Percentiles rank a stretch among this genome's conserved stretches.
Conservation (phyloP, 108 stramenopile species). For the Skeletonema grethae region DNA sequence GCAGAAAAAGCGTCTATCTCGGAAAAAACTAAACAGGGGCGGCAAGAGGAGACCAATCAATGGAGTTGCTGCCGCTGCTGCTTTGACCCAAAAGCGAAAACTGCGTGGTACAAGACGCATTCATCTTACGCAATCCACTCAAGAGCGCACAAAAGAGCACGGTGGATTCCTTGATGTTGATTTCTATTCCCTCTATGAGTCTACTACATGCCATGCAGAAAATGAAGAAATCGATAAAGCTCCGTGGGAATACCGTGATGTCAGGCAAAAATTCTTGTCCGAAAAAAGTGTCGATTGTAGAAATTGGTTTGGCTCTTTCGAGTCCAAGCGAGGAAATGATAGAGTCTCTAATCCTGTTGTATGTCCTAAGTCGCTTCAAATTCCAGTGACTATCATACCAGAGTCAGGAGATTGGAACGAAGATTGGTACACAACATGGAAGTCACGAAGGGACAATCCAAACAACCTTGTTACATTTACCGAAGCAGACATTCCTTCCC, state of each 20-base stretch:
- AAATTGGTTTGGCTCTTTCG: conserved; percentile 80
- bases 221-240: conserved; percentile 53
- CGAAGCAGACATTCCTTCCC: conserved; percentile 11
- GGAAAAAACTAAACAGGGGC: neutral
- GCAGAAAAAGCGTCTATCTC: conserved; percentile 16
- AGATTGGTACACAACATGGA: conserved; percentile 79
- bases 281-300: conserved; percentile 75
- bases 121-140: conserved; percentile 16
- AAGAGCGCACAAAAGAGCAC: conserved; percentile 59
- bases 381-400: conserved; percentile 63
- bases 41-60: conserved; percentile 9
- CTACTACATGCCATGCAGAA: conserved; percentile 43
- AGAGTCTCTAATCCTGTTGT: conserved; percentile 58
- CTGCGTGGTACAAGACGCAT: conserved; percentile 12
- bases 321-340: conserved; percentile 55
- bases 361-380: conserved; percentile 72
- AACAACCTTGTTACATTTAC: conserved; percentile 39
- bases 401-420: conserved; percentile 75
- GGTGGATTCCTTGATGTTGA: conserved; percentile 68
- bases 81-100: conserved; percentile 10
- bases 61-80: conserved; percentile 26
- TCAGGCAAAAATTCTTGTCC: conserved; percentile 75
- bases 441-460: conserved; percentile 48
- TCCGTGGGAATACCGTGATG: conserved; percentile 81
- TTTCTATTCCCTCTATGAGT: conserved; percentile 75